Conservation (phyloP, 2,329 filamentous ascomycete species). For the Seiridium cupressi region DNA sequence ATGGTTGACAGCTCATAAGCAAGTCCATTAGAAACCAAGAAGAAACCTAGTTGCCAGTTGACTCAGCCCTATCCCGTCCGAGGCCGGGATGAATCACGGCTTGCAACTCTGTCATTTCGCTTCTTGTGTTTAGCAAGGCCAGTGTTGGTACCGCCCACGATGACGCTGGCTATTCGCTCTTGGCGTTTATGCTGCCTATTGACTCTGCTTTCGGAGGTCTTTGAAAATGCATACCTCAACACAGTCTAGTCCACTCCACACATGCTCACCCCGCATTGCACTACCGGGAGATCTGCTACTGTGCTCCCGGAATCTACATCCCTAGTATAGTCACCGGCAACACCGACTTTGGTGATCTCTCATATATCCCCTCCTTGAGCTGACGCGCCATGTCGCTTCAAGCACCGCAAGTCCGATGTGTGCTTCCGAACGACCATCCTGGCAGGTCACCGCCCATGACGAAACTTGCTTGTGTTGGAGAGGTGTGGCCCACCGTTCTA, state of each 20-base stretch:
- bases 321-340: neutral
- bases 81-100: neutral
- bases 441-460: neutral
- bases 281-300: neutral
- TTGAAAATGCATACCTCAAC: neutral
- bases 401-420: neutral
- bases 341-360: neutral
- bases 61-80: neutral
- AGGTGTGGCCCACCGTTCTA: neutral
- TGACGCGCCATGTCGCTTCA: slow-evolving; percentile 2
- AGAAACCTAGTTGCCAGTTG: neutral
- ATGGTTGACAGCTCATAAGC: neutral
- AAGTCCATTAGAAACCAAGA: neutral
- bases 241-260: neutral
- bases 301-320: neutral
- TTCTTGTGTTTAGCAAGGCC: neutral
- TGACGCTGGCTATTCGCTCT: neutral
- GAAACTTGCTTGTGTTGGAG: neutral
- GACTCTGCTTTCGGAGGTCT: neutral
- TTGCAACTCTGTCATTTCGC: slow-evolving; percentile 1
- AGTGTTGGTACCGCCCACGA: neutral
- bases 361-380: neutral
- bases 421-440: neutral
- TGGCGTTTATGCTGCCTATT: neutral
- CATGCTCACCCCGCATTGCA: neutral